A percentile compares a stretch with the other conserved stretches of the same genome.
These are phyloP conservation scores for Collybiopsis confluens DNA, from an alignment of 768 basidiomycete species.

Conservation along the genomic window DNA sequence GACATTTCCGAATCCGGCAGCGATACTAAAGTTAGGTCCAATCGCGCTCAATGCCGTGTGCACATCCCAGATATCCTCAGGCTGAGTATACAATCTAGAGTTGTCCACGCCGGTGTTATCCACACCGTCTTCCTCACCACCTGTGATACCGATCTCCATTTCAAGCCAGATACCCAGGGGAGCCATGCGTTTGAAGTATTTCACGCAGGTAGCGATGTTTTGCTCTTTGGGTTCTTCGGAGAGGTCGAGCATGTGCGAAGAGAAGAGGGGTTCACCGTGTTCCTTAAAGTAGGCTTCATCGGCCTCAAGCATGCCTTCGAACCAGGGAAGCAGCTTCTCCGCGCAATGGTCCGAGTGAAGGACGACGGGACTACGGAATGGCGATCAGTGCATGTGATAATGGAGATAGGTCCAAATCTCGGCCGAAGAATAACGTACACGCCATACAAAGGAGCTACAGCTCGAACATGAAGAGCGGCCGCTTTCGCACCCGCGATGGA, in stretches of 20 bases:
- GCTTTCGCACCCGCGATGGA: slow-evolving; percentile 90
- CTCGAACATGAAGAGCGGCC: slow-evolving; percentile 87
- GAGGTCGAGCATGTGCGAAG: slow-evolving; percentile 98
- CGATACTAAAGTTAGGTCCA: slow-evolving; percentile 93
- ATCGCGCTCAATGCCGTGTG: slow-evolving; percentile 79
- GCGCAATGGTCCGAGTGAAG: slow-evolving; percentile 99
- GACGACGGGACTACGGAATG: slow-evolving; percentile 73
- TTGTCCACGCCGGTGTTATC: slow-evolving; percentile 98
- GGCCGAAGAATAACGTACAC: slow-evolving; percentile 61
- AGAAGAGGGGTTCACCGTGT: slow-evolving; percentile 85
- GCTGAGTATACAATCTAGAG: slow-evolving; percentile 91
- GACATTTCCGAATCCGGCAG: slow-evolving; percentile 97
- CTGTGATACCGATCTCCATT: slow-evolving; percentile 99
- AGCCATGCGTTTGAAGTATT: slow-evolving; percentile 96
- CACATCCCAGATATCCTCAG: slow-evolving; percentile 92
- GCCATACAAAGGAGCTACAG: slow-evolving; percentile 87
- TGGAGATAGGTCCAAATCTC: not conserved
- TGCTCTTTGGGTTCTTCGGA: slow-evolving; percentile 90
- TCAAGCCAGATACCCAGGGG: slow-evolving; percentile 93
- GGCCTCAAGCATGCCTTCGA: slow-evolving; percentile 98
- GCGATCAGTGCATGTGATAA: slow-evolving; percentile 2
- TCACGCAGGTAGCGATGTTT: slow-evolving; percentile 89
- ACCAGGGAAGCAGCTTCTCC: slow-evolving; percentile 96
- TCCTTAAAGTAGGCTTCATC: slow-evolving; percentile 90
- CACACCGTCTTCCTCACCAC: slow-evolving; percentile 99